Base-by-base conservation (phyloP, 768 basidiomycete genomes). In the Leccinellum albellum region DNA sequence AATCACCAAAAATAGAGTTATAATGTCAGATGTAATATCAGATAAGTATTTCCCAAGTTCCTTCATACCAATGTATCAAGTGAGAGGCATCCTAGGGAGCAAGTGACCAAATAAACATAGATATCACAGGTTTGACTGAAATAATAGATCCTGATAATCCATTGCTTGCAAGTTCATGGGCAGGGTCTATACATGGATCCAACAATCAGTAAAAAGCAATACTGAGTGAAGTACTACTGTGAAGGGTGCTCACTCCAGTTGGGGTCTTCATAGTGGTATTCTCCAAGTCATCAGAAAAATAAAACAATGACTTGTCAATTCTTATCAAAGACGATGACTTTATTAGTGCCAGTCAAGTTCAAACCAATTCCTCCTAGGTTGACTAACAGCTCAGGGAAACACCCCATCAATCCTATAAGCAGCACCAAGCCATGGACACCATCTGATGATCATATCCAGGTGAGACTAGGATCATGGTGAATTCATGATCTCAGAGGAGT, bases 91-190 rank as follows among this genome's bases (percentile, higher is more conserved):
- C n/a, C n/a, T n/a, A n/a, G n/a, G n/a, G n/a, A n/a, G n/a, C n/a
- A n/a, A n/a, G n/a, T n/a, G n/a, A n/a, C n/a, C n/a, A n/a, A n/a
- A n/a, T 85, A 92, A 1, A 95, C 92, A 1, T 82, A 78, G 21
- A 96, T 94, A 64, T 94, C 87, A 20, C 92, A 86, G 1, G 80
- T 85, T 71, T 96, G 94, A 14, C 94, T 94, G 58, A 92, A 89
- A 6, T 91, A 83, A 67, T 88, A 94, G 1, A 90, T 91, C 54
- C 83, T 81, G n/a, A n/a, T n/a, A n/a, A 58, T 93, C 92, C 88
- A 91, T 91, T 3, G 92, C 91, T 69, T 93, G 96, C 8, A 98
- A 73, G 68, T 99, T n/a, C 96, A 63, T 97, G 91, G 0, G 95
- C 92, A 6, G 96, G 96, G 73, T 98, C 93, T 95, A 57, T 7